Evolutionary conservation across 2,329 filamentous ascomycete genomes (phyloP).

Genomic region (Ophiostoma sp.): DNA sequence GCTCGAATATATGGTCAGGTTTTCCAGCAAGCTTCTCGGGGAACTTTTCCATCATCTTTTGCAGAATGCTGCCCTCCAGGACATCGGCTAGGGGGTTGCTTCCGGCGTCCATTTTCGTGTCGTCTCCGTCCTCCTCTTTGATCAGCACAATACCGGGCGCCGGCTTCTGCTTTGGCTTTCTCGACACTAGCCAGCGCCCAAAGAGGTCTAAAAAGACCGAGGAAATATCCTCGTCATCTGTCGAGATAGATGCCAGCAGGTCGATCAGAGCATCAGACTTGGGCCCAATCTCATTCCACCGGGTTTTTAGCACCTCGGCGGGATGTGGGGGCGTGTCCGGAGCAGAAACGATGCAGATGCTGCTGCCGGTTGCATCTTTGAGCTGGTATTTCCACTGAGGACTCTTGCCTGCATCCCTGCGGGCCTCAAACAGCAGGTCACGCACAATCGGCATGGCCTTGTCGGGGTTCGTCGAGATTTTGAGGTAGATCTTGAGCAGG

Average conservation of each 20-base stretch:
- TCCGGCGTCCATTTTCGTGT: conserved; percentile 20
- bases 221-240: conserved; percentile 53
- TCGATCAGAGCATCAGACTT: conserved; percentile 46
- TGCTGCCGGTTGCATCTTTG: conserved; percentile 28
- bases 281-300: conserved; percentile 39
- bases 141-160: conserved; percentile 26
- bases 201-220: conserved; percentile 57
- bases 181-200: conserved; percentile 48
- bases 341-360: conserved; percentile 46
- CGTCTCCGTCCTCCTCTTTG: conserved; percentile 30
- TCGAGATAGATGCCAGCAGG: conserved; percentile 44
- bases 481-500: conserved; percentile 53
- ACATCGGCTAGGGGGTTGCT: conserved; percentile 45
- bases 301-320: conserved; percentile 30
- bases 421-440: conserved; percentile 53
- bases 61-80: conserved; percentile 56
- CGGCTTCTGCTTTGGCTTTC: conserved; percentile 28
- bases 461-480: conserved; percentile 48
- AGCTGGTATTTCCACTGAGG: conserved; percentile 50
- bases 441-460: conserved; percentile 46
- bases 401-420: conserved; percentile 29
- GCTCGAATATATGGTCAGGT: conserved; percentile 58
- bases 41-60: conserved; percentile 58
- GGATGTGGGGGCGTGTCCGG: conserved; percentile 24
- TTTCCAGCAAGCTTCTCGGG: conserved; percentile 59